Conservation (phyloP, 176 grass and related monocot species). For the Carex parvula region DNA sequence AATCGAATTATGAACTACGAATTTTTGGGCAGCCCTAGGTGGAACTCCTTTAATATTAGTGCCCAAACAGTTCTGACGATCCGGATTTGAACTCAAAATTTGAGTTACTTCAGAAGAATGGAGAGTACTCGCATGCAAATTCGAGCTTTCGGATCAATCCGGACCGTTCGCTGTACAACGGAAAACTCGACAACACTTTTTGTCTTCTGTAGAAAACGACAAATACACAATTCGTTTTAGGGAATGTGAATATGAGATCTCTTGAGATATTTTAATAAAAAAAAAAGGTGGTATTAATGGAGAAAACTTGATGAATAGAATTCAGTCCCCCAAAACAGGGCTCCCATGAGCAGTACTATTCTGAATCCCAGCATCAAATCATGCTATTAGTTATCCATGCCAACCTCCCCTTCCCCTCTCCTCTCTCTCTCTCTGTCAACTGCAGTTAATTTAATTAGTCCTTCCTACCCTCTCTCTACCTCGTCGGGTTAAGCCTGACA, state of each 20-base stretch:
- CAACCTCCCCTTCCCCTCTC: background rate
- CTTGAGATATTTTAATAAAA: background rate
- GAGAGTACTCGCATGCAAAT: no score
- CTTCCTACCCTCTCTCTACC: background rate
- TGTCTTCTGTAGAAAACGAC: no score
- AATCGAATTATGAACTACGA: no score
- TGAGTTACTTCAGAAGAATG: no score
- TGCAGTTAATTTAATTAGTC: conserved; percentile 10
- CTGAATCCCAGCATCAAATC: conserved; percentile 34
- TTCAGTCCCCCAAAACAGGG: background rate
- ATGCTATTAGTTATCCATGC: background rate
- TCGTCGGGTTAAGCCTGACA: conserved; percentile 15
- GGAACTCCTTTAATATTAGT: no score
- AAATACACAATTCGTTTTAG: no score
- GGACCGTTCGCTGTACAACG: no score
- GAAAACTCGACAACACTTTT: no score
- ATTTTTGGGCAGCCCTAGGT: no score
- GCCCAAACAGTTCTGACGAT: no score
- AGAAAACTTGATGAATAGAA: background rate
- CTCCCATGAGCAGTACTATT: conserved; percentile 16
- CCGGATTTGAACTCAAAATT: no score
- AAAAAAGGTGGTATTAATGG: background rate
- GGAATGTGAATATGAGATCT: background rate
- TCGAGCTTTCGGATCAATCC: no score
- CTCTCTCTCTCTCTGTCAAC: background rate